These are phyloP conservation scores for Saccharomyces hybrid DNA, from an alignment of 1,139 yeast genomes.

Conservation along the genomic window DNA sequence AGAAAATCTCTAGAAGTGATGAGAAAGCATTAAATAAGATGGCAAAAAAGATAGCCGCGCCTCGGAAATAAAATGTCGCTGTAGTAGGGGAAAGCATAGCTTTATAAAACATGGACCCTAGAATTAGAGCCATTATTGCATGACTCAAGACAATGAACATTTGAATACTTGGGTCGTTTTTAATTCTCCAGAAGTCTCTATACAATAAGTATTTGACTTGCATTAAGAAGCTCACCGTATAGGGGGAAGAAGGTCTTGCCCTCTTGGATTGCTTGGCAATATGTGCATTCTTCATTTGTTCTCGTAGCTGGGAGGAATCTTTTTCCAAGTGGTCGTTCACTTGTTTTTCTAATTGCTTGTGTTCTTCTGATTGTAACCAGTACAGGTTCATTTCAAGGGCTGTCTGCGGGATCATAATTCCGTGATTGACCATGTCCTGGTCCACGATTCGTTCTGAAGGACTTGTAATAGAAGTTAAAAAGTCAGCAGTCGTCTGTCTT, in stretches of 20 bases:
- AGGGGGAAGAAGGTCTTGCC: conserved; percentile 42
- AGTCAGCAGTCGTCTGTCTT: conserved; percentile 45
- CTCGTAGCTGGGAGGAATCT: conserved; percentile 6
- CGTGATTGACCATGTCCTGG: conserved; percentile 29
- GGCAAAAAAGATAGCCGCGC: conserved; percentile 59
- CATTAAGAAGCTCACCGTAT: conserved; percentile 43
- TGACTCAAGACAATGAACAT: conserved; percentile 48
- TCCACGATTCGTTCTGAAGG: conserved; percentile 45
- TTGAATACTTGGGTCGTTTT: conserved; percentile 56
- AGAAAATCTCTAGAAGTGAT: conserved; percentile 54
- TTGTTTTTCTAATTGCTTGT: conserved; percentile 34
- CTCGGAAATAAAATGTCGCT: conserved; percentile 47
- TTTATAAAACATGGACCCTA: conserved; percentile 60
- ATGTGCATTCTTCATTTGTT: conserved; percentile 38
- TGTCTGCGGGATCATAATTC: conserved; percentile 53
- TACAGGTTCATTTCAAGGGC: conserved; percentile 55
- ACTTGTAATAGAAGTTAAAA: conserved; percentile 44
- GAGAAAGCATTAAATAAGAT: conserved; percentile 60
- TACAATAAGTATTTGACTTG: conserved; percentile 45
- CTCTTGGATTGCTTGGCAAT: conserved; percentile 45
- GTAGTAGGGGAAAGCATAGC: conserved; percentile 34
- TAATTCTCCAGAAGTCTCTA: conserved; percentile 48
- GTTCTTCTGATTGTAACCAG: conserved; percentile 55
- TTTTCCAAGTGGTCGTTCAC: conserved; percentile 31
- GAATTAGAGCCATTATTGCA: conserved; percentile 49